phyloP scores from a whole-genome alignment of 768 basidiomycete genomes.

The Phanerochaete carnosa region DNA sequence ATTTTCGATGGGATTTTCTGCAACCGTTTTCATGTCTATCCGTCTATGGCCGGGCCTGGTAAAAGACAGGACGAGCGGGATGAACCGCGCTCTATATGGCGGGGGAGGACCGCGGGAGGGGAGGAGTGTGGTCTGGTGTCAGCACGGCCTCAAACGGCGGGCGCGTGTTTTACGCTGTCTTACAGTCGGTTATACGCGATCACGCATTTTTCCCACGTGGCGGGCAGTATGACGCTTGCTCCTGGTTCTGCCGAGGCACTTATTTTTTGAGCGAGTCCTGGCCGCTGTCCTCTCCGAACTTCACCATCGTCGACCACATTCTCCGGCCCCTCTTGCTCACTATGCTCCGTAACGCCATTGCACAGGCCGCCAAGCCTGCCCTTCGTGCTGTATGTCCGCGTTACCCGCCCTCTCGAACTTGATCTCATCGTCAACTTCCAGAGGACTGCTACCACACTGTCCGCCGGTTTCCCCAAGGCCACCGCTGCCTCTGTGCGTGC shows the following conservation, averaged over 20 bases:
- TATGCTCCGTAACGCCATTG: conserved; percentile 69
- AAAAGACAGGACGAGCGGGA: conserved; percentile 17
- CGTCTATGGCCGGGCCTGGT: background rate
- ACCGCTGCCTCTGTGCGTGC: conserved; percentile 32
- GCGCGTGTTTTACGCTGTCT: background rate
- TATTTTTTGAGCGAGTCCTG: conserved; percentile 7
- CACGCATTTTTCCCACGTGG: conserved; percentile 3
- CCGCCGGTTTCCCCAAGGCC: conserved; percentile 76
- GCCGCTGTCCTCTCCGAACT: conserved; percentile 1
- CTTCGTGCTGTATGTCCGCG: conserved; percentile 49
- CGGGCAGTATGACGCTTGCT: conserved; percentile 2
- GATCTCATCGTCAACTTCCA: conserved; percentile 26
- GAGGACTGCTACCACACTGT: conserved; percentile 73
- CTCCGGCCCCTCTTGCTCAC: conserved; percentile 28
- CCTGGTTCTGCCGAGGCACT: conserved; percentile 7
- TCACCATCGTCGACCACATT: conserved; percentile 4
- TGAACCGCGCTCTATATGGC: conserved; percentile 4
- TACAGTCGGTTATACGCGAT: no score
- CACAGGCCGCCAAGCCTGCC: conserved; percentile 52
- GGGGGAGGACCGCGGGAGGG: background rate
- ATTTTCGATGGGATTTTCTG: background rate
- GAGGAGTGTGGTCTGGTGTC: conserved; percentile 17
- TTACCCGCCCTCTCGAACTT: background rate
- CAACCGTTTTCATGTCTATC: conserved; percentile 1
- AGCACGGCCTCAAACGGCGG: conserved; percentile 4